Percentiles rank a stretch among this genome's conserved stretches.
phyloP scores from a whole-genome alignment of 2,329 filamentous ascomycete species.

The Beauveria sp. region DNA sequence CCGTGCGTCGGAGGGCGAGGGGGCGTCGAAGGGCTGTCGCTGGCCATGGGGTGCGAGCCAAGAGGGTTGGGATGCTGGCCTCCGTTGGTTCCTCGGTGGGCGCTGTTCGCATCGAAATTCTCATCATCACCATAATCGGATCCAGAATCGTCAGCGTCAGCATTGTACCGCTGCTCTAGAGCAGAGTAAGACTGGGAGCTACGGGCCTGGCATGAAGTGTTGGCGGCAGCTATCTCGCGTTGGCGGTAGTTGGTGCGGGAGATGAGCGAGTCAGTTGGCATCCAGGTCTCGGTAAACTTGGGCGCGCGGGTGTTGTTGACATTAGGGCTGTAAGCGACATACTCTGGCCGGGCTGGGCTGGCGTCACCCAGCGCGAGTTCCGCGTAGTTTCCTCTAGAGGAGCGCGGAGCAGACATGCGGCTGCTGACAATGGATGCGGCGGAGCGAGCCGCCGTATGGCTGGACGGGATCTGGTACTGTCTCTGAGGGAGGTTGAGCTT shows the following conservation, averaged over 20 bases:
- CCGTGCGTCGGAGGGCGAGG: neutral
- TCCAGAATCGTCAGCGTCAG: slow-evolving; percentile 33
- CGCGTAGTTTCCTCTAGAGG: slow-evolving; percentile 39
- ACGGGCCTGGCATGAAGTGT: slow-evolving; percentile 24
- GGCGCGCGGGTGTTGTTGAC: slow-evolving; percentile 28
- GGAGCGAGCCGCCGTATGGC: slow-evolving; percentile 37
- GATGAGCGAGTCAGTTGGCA: slow-evolving; percentile 45
- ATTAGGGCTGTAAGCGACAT: slow-evolving; percentile 16
- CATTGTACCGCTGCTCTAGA: slow-evolving; percentile 37
- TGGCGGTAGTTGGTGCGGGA: slow-evolving; percentile 47
- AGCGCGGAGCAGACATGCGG: slow-evolving; percentile 34
- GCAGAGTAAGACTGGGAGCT: slow-evolving; percentile 37
- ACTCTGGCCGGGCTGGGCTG: slow-evolving; percentile 19
- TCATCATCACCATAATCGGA: slow-evolving; percentile 34
- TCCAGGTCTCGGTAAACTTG: slow-evolving; percentile 49
- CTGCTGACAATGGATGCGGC: slow-evolving; percentile 38
- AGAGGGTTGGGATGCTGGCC: slow-evolving; percentile 44
- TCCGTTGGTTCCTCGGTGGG: slow-evolving; percentile 15
- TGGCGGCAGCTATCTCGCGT: slow-evolving; percentile 32
- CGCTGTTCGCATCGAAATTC: slow-evolving; percentile 15
- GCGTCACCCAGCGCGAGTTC: slow-evolving; percentile 41
- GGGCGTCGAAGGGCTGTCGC: neutral
- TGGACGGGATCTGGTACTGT: slow-evolving; percentile 43
- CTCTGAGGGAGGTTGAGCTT: slow-evolving; percentile 46
- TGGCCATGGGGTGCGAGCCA: slow-evolving; percentile 37